Base-by-base conservation (phyloP, 306 rosid genomes). In the Prinsepia uniflora region DNA sequence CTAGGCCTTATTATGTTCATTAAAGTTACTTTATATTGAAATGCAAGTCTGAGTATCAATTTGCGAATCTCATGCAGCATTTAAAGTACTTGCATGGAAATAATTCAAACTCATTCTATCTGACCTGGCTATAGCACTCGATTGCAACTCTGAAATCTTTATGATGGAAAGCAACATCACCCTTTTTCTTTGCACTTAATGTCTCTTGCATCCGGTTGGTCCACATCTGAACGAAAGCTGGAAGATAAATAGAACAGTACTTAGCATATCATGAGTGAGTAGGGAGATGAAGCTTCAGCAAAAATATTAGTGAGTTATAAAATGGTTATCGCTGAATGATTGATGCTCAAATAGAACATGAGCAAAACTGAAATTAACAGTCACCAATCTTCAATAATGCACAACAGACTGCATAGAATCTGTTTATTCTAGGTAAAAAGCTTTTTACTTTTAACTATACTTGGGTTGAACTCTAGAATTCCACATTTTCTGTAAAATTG, bases 151-250 rank as follows among this genome's bases (percentile, higher is more conserved):
- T 77, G 56, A 84, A 85, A 69, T 89, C 96, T 69, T 91, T 94
- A 54, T 82, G 92, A 75, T 92, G 85, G 68, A 94, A 94, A 78
- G 96, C 90, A 19, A 75, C 58, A 44, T 94, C 97, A 12, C 97
- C 99, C 84, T 89, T 94, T 74, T 91, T 94, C 94, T 91, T 94
- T 36, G 96, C 88, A 82, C 78, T 82, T 81, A 94, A 75, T 3
- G 97, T 94, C 61, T 91, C 97, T 84, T 94, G 96, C 97, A 94
- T 87, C 83, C 89, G 92, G 80, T 94, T 89, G 71, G 99, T 91
- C 99, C 98, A 94, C 98, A 94, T 89, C 79, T 94, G 98, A 94
- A 94, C 1, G 99, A 90, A 75, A 91, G 97, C 99, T 94, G 88
- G 80, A 84, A 43, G n/a, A 20, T 41, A n/a, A 69, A 50, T 46